Conservation (phyloP, 352 stramenopile genomes). For the Phytopythium cucurbitacearum region DNA sequence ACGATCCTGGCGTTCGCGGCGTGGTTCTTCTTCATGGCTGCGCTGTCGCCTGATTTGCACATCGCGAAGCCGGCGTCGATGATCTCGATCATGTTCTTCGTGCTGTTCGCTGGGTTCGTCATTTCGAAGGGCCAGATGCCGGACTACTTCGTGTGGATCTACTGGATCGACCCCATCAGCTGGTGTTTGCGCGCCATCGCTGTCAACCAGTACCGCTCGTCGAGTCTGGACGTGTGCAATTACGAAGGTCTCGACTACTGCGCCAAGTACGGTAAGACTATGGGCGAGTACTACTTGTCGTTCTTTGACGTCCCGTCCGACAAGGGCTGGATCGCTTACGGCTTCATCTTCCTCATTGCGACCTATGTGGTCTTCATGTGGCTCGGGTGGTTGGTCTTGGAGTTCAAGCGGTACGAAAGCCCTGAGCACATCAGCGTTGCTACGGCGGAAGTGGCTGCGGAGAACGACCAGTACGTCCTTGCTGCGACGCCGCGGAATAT, state of each 20-base stretch:
- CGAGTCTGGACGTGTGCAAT: slow-evolving; percentile 12
- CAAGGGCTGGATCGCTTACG: slow-evolving; percentile 15
- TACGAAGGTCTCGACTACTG: slow-evolving; percentile 19
- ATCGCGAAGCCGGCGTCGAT: slow-evolving; percentile 36
- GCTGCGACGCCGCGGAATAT: slow-evolving; percentile 8
- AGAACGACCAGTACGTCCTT: slow-evolving; percentile 7
- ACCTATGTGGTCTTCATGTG: slow-evolving; percentile 19
- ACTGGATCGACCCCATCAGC: slow-evolving; percentile 38
- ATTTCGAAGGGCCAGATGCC: slow-evolving; percentile 31
- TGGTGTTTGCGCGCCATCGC: slow-evolving; percentile 30
- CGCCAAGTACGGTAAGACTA: slow-evolving; percentile 9
- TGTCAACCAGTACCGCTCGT: slow-evolving; percentile 22
- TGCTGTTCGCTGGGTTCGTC: slow-evolving; percentile 46
- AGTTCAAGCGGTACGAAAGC: slow-evolving; percentile 21
- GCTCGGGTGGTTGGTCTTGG: slow-evolving; percentile 20
- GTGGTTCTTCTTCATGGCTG: slow-evolving; percentile 43
- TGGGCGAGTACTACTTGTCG: slow-evolving; percentile 21
- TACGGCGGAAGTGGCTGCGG: slow-evolving; percentile 1
- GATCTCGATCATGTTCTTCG: slow-evolving; percentile 28
- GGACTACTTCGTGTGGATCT: slow-evolving; percentile 41
- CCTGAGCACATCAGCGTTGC: slow-evolving; percentile 11
- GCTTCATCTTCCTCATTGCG: slow-evolving; percentile 17
- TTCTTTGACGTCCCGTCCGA: slow-evolving; percentile 23
- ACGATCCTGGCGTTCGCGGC: slow-evolving; percentile 34
- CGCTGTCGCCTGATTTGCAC: slow-evolving; percentile 20